Conservation (phyloP, 257 asterid species). For the Coffea canephora region DNA sequence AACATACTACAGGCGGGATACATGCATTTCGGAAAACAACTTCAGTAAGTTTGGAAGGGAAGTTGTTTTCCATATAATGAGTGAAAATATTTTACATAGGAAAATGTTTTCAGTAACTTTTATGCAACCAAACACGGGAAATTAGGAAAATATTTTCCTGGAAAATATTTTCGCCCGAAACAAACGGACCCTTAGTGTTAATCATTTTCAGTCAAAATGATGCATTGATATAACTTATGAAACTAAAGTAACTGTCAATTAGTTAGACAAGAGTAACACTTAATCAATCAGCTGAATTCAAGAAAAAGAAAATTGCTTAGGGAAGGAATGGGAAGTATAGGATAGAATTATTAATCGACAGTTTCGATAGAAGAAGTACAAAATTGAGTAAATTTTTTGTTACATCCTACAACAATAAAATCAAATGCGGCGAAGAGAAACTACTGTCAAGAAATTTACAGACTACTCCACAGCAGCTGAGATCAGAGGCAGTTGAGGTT, state of each 20-base stretch:
- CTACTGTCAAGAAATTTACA: slow-evolving; percentile 46
- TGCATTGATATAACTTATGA: background rate
- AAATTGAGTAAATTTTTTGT: slow-evolving; percentile 12
- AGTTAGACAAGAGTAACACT: too few relatives aligned
- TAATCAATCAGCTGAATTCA: background rate
- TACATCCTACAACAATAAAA: slow-evolving; percentile 6
- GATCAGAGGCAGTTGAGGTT: slow-evolving; percentile 8
- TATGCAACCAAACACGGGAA: too few relatives aligned
- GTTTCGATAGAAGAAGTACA: background rate
- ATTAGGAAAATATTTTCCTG: too few relatives aligned
- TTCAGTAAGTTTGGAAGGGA: too few relatives aligned
- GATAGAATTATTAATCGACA: background rate
- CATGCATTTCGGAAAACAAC: too few relatives aligned
- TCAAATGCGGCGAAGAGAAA: slow-evolving; percentile 8
- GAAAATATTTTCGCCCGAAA: too few relatives aligned
- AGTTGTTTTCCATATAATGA: too few relatives aligned
- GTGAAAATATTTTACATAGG: too few relatives aligned
- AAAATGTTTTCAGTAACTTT: too few relatives aligned
- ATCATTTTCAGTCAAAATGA: background rate
- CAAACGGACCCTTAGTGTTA: background rate
- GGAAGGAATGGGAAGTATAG: background rate
- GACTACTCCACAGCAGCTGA: slow-evolving; percentile 24
- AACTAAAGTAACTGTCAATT: background rate
- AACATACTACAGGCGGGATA: too few relatives aligned
- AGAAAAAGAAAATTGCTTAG: background rate